Percentiles rank a stretch among this genome's conserved stretches.
phyloP scores from a whole-genome alignment of 805 yeast species.

The Wickerhamiella sorbophila region DNA sequence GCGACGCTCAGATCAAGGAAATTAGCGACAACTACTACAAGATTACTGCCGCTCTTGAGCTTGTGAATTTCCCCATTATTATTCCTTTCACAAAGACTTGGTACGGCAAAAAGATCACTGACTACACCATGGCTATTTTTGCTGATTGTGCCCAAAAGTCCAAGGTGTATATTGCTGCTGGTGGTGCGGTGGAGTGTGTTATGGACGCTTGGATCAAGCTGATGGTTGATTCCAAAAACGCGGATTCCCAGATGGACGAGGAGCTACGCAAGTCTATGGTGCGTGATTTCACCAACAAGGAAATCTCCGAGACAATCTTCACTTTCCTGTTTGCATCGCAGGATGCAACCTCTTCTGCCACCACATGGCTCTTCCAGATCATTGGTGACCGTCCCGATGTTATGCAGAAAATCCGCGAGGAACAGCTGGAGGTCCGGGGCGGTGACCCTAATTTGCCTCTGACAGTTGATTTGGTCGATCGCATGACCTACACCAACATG shows the following conservation, averaged over 20 bases:
- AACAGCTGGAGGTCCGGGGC: constrained; percentile 70
- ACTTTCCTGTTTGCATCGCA: constrained; percentile 95
- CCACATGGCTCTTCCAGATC: constrained; percentile 96
- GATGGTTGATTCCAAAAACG: constrained; percentile 58
- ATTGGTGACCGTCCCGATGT: constrained; percentile 94
- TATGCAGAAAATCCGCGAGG: constrained; percentile 72
- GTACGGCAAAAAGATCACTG: constrained; percentile 92
- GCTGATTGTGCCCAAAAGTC: constrained; percentile 81
- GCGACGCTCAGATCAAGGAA: constrained; percentile 74
- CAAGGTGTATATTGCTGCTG: constrained; percentile 60
- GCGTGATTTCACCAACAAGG: constrained; percentile 77
- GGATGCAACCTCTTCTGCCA: constrained; percentile 93
- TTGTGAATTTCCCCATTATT: constrained; percentile 95
- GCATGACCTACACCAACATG: constrained; percentile 78
- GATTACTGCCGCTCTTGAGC: constrained; percentile 90
- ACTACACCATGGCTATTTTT: constrained; percentile 84
- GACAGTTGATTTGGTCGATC: constrained; percentile 57
- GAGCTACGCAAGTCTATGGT: constrained; percentile 45
- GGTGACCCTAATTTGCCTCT: constrained; percentile 55
- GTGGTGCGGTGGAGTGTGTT: constrained; percentile 72
- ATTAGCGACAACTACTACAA: constrained; percentile 86
- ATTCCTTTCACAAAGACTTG: constrained; percentile 94
- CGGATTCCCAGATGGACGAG: constrained; percentile 29
- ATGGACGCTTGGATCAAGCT: constrained; percentile 90
- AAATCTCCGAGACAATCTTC: constrained; percentile 91